These are phyloP conservation scores for Corchorus olitorius DNA, from an alignment of 345 rosid genomes.

Conservation along the genomic window DNA sequence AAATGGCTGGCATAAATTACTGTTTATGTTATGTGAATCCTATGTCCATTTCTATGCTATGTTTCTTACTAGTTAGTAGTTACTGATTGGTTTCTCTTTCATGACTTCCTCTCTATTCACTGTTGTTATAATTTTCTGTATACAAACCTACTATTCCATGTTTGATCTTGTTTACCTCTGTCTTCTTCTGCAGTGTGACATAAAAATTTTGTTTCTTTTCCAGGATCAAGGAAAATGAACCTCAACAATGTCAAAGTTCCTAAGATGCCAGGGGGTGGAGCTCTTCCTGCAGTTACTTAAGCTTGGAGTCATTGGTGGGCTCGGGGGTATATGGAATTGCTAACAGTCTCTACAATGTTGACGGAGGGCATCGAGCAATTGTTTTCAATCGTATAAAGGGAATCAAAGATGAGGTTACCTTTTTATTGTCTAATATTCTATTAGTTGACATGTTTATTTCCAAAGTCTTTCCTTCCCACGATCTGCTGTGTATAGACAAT, in stretches of 20 bases:
- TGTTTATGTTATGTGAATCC: too few species aligned
- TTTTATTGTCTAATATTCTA: neutral
- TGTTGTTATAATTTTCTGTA: too few species aligned
- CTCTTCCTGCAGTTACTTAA: slow-evolving; percentile 60
- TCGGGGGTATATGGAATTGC: slow-evolving; percentile 71
- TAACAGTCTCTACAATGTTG: slow-evolving; percentile 73
- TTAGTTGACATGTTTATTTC: neutral
- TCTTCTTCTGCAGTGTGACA: slow-evolving; percentile 7
- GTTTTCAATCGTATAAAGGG: slow-evolving; percentile 63
- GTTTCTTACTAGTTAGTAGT: too few species aligned
- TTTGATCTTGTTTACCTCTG: too few species aligned
- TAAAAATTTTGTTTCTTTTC: neutral
- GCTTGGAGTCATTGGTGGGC: slow-evolving; percentile 68
- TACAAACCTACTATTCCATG: too few species aligned
- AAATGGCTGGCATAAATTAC: too few species aligned
- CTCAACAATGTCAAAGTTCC: slow-evolving; percentile 78
- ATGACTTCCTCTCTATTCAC: too few species aligned
- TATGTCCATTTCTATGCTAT: too few species aligned
- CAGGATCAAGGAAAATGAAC: slow-evolving; percentile 37
- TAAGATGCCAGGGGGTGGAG: slow-evolving; percentile 75
- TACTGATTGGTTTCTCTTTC: too few species aligned
- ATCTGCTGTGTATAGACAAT: neutral
- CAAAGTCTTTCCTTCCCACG: neutral
- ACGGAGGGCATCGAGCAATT: slow-evolving; percentile 76
- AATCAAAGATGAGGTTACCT: slow-evolving; percentile 58